Evolutionary conservation across 2,329 filamentous ascomycete genomes (phyloP).

Genomic region (Camillea tinctor): DNA sequence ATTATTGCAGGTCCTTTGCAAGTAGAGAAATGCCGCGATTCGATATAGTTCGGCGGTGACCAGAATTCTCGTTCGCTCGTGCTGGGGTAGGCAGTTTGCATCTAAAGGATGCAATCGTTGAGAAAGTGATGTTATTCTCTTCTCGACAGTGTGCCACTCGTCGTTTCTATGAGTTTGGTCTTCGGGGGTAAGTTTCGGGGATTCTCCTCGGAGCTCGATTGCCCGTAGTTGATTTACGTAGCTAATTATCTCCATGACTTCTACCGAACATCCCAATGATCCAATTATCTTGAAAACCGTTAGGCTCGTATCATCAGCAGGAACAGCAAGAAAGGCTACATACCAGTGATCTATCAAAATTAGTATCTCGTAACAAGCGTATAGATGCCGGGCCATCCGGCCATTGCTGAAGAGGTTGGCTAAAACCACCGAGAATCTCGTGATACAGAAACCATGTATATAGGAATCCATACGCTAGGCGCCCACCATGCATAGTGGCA

Average conservation of each 20-base stretch:
- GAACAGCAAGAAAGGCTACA: constrained; percentile 1
- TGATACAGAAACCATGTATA: constrained; percentile 49
- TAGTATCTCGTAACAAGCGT: constrained; percentile 29
- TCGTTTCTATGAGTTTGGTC: constrained; percentile 27
- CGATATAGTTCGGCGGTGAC: constrained; percentile 52
- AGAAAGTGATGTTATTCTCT: constrained; percentile 24
- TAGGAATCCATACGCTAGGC: constrained; percentile 37
- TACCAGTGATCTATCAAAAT: constrained; percentile 34
- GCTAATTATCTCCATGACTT: constrained; percentile 44
- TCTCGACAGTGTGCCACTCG: constrained; percentile 28
- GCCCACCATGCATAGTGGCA: constrained; percentile 26
- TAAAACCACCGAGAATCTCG: constrained; percentile 45
- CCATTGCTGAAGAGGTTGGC: constrained; percentile 32
- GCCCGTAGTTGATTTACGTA: constrained; percentile 38
- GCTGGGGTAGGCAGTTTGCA: constrained; percentile 28
- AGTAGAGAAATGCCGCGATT: constrained; percentile 46
- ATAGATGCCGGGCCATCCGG: constrained; percentile 27
- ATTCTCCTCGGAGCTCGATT: constrained; percentile 29
- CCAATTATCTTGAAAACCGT: constrained; percentile 42
- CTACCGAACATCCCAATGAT: constrained; percentile 46
- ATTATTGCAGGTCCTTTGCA: constrained; percentile 30
- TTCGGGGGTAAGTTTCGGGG: constrained; percentile 25
- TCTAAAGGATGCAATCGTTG: constrained; percentile 31
- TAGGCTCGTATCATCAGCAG: constrained; percentile 1
- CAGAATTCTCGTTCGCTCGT: constrained; percentile 31